Conservation (phyloP, 2,329 filamentous ascomycete genomes). For the Mycosphaerella arachidis region DNA sequence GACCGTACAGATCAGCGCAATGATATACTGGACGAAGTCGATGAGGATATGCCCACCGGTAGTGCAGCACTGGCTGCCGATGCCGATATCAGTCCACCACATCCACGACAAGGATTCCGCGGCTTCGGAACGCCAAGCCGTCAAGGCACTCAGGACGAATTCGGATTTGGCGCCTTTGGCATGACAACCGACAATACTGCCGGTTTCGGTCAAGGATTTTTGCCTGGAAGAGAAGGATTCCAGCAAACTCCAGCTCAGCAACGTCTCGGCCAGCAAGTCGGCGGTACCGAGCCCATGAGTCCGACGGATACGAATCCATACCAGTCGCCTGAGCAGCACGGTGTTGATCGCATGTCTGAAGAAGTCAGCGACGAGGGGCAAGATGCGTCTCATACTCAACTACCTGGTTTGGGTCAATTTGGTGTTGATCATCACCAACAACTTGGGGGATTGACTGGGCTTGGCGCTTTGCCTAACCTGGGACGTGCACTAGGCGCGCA, state of each 20-base stretch:
- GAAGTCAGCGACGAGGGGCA: conserved; percentile 26
- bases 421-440: conserved; percentile 24
- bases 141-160: conserved; percentile 52
- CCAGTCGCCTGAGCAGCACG: conserved; percentile 78
- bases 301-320: conserved; percentile 96
- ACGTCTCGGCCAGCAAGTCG: conserved; percentile 39
- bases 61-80: conserved; percentile 71
- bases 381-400: conserved; percentile 27
- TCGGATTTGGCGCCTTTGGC: conserved; percentile 57
- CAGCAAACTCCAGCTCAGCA: conserved; percentile 51
- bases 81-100: conserved; percentile 61
- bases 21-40: conserved; percentile 55
- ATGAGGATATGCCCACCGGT: conserved; percentile 61
- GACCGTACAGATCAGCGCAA: conserved; percentile 21
- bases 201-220: conserved; percentile 27
- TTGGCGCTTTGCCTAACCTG: conserved; percentile 29
- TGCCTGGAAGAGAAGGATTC: conserved; percentile 51
- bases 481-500: conserved; percentile 35
- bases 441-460: conserved; percentile 30
- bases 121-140: conserved; percentile 43
- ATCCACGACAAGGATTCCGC: conserved; percentile 38
- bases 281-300: conserved; percentile 66
- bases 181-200: conserved; percentile 50
- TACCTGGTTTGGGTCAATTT: conserved; percentile 31
- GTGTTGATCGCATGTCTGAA: conserved; percentile 53